phyloP scores from a whole-genome alignment of 116 monocot genomes.

The Phalaenopsis hybrid region DNA sequence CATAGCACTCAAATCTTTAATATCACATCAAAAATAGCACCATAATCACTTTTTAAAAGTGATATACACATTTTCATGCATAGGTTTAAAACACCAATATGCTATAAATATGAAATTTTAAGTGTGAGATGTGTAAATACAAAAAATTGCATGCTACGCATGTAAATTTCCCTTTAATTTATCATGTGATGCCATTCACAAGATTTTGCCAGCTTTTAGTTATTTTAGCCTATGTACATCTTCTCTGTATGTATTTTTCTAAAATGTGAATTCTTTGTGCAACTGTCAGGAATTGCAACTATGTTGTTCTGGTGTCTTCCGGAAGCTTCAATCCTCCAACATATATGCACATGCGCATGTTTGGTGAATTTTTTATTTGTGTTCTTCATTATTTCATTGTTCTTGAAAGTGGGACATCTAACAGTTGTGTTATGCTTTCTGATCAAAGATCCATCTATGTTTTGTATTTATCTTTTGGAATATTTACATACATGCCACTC shows the following conservation, averaged over 20 bases:
- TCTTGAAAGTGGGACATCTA: not conserved
- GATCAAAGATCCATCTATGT: not conserved
- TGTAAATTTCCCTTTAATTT: no score
- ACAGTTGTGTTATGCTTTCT: not conserved
- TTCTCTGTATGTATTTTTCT: not conserved
- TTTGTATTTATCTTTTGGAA: not conserved
- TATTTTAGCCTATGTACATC: not conserved
- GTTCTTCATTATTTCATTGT: not conserved
- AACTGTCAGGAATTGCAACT: slow-evolving; percentile 12
- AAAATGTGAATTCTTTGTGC: slow-evolving; percentile 1
- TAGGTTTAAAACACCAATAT: no score
- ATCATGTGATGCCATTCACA: not conserved
- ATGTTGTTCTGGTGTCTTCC: slow-evolving; percentile 33
- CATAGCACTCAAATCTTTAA: no score
- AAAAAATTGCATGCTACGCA: no score
- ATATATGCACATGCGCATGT: slow-evolving; percentile 63
- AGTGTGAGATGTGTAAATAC: no score
- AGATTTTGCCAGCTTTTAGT: not conserved
- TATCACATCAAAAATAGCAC: no score
- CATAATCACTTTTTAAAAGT: no score
- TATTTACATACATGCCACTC: not conserved
- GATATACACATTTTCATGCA: not conserved
- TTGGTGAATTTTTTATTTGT: slow-evolving; percentile 25
- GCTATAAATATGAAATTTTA: no score
- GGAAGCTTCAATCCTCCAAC: slow-evolving; percentile 71